Base-by-base conservation (phyloP, 495 filamentous ascomycete species). In the Trichoderma parareesei region DNA sequence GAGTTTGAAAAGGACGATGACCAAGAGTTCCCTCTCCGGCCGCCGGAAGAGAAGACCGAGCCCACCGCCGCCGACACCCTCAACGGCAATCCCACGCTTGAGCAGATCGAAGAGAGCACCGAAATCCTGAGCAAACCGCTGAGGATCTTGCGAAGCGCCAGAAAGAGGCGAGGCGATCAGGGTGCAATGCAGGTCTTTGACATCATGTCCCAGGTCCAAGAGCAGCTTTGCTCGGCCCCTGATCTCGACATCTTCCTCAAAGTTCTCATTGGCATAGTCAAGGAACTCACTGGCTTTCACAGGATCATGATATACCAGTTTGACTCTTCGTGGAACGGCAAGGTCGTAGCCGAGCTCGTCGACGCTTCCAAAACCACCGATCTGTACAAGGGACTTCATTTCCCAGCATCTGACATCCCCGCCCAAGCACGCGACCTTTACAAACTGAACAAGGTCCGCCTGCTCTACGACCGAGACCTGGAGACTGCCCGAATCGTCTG, bases 281-380 rank as follows among this genome's bases (percentile, higher is more conserved):
- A 95, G 70, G 92, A 97, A 66, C 73, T 98, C 38, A 96, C 91
- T 0, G 92, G 93, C 0, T 98, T 97, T 68, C 92, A 96, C 69
- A 89, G 92, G 2, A 89, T 96, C 10, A 89, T 97, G 88, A 83
- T 98, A 16, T 97, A 96, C 73, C 92, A 95, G 69, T 98, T 97
- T 67, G 93, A 98, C 72, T 79, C 84, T 53, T 72, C 79, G 3
- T 93, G 87, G 78, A 96, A 96, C 71, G 92, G 92, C 0, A 84
- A 85, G 55, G 92, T 96, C 2, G 92, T 97, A 43, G 89, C 91
- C 0, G 93, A 97, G 71, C 73, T 97, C 13, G 88, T 96, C 27
- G 90, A 98, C 70, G 86, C 88, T 4, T 74, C 83, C 38, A 84
- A 84, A n/a, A 92, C 91, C 0, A 89, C 88, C 64, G 91, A 96